These are phyloP conservation scores for Prosopis cineraria DNA, from an alignment of 306 rosid species.

Conservation along the genomic window DNA sequence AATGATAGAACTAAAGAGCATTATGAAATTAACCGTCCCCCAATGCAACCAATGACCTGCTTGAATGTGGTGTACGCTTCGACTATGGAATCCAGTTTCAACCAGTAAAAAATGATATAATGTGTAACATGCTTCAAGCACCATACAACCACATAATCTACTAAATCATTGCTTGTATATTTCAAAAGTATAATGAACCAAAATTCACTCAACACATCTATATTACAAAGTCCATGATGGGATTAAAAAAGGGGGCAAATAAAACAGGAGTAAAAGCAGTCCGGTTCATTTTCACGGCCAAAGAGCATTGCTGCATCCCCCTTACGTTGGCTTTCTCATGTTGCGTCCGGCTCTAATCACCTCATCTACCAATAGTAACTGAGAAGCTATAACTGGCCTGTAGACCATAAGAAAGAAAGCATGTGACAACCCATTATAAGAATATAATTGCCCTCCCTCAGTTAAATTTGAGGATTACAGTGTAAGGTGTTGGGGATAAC, in stretches of 20 bases:
- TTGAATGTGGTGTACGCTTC: neutral
- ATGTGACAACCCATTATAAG: neutral
- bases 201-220: constrained; percentile 30
- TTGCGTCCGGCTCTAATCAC: constrained; percentile 98
- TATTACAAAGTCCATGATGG: constrained; percentile 24
- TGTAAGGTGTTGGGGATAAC: neutral
- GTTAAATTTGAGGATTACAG: neutral
- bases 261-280: neutral
- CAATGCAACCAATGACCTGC: neutral
- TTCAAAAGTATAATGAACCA: neutral
- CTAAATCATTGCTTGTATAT: constrained; percentile 24
- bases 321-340: constrained; percentile 85
- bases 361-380: constrained; percentile 92
- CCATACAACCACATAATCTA: constrained; percentile 24
- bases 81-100: neutral
- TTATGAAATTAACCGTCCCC: neutral
- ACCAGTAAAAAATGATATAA: neutral
- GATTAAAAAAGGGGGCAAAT: neutral
- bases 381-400: constrained; percentile 97
- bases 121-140: neutral
- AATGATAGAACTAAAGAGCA: neutral
- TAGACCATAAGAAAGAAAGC: constrained; percentile 16
- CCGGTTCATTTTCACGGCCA: constrained; percentile 10
- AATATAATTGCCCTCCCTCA: neutral
- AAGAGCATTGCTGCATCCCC: constrained; percentile 19